These are phyloP conservation scores for Retiboletus fuscus DNA, from an alignment of 1,284 basidiomycete species.

Conservation along the genomic window DNA sequence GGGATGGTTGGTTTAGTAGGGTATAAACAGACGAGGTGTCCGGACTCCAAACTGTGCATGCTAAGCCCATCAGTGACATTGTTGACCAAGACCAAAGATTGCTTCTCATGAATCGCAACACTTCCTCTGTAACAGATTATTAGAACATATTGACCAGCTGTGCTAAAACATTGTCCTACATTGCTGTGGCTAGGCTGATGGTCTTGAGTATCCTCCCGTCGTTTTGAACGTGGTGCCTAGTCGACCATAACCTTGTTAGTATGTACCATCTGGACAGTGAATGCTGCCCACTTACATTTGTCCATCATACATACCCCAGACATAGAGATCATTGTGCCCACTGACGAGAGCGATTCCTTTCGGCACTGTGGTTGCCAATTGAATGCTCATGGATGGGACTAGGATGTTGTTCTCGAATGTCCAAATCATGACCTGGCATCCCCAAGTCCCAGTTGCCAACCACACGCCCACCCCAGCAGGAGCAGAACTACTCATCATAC, in stretches of 20 bases:
- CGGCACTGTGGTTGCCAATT: neutral
- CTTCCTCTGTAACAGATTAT: neutral
- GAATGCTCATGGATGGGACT: neutral
- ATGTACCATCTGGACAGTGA: neutral
- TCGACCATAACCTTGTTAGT: too few species aligned
- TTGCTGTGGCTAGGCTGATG: neutral
- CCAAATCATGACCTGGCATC: constrained; percentile 1
- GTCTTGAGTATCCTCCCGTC: neutral
- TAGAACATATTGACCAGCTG: neutral
- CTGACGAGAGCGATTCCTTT: neutral
- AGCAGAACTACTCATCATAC: neutral
- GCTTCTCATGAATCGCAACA: neutral
- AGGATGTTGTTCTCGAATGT: neutral
- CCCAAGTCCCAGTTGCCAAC: neutral
- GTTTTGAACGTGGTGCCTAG: too few species aligned
- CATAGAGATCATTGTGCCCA: neutral
- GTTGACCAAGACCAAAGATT: neutral
- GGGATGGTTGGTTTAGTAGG: constrained; percentile 3
- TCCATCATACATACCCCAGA: neutral
- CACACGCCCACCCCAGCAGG: neutral
- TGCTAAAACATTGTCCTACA: neutral
- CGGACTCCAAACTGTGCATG: neutral
- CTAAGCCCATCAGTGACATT: neutral
- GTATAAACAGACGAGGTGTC: neutral
- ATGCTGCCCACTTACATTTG: neutral